These are phyloP conservation scores for Sarocladium brachiariae DNA, from an alignment of 2,329 filamentous ascomycete genomes.

Conservation along the genomic window DNA sequence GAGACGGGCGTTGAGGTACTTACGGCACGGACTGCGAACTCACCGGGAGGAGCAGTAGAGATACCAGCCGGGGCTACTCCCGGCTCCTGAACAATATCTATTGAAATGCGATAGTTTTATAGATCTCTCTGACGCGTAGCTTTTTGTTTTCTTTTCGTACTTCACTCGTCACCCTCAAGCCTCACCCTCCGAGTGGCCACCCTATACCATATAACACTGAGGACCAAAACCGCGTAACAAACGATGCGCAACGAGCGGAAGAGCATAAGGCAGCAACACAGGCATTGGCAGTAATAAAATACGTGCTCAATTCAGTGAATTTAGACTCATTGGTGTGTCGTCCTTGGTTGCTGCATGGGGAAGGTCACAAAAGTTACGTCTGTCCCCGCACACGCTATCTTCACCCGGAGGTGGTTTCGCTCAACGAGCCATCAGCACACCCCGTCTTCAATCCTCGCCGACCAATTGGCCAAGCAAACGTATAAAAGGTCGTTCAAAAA, in stretches of 20 bases:
- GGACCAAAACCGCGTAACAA: no score
- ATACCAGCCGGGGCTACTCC: constrained; percentile 36
- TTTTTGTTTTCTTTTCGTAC: no score
- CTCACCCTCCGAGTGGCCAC: no score
- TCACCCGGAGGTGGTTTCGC: neutral
- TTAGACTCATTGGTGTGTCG: neutral
- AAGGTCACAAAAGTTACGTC: neutral
- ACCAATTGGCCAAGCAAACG: no score
- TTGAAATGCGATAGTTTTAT: neutral
- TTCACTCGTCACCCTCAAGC: no score
- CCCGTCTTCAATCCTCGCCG: neutral
- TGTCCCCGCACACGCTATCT: constrained; percentile 7
- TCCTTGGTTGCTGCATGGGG: constrained; percentile 4
- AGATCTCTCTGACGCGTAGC: neutral
- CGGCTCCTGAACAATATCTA: neutral
- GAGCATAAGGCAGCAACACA: no score
- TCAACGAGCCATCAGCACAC: neutral
- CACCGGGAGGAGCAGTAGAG: constrained; percentile 65
- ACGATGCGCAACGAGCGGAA: no score
- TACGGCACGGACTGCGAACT: constrained; percentile 64
- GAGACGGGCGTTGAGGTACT: constrained; percentile 76
- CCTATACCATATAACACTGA: neutral
- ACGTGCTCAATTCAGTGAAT: neutral
- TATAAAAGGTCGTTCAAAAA: no score
- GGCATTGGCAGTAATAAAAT: neutral